phyloP scores from a whole-genome alignment of 768 basidiomycete genomes.

The Grammothele lineata region DNA sequence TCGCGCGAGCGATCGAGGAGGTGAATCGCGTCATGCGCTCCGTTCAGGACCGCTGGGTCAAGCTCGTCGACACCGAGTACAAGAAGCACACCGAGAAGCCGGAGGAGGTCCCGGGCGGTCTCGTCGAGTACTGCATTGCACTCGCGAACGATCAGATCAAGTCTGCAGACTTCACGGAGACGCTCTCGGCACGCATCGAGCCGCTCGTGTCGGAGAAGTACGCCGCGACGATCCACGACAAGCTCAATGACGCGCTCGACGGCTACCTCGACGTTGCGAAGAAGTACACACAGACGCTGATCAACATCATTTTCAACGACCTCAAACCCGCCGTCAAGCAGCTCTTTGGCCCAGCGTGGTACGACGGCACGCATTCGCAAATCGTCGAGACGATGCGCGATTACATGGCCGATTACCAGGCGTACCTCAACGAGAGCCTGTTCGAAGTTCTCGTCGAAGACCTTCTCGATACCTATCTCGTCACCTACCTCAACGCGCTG shows the following conservation, averaged over 20 bases:
- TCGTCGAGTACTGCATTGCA: constrained; percentile 95
- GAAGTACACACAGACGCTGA: constrained; percentile 91
- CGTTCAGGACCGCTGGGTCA: constrained; percentile 86
- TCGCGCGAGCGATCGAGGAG: constrained; percentile 87
- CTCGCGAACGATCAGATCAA: constrained; percentile 98
- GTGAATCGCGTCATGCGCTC: constrained; percentile 84
- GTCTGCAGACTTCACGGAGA: constrained; percentile 90
- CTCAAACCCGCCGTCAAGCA: constrained; percentile 81
- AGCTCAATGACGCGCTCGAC: constrained; percentile 93
- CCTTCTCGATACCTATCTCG: constrained; percentile 84
- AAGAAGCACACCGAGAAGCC: constrained; percentile 86
- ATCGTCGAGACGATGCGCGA: constrained; percentile 95
- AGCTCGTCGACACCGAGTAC: constrained; percentile 76
- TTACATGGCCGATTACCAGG: constrained; percentile 93
- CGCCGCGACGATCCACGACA: constrained; percentile 72
- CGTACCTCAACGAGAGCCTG: constrained; percentile 84
- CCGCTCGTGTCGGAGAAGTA: constrained; percentile 94
- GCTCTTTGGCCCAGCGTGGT: constrained; percentile 85
- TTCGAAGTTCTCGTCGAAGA: constrained; percentile 92
- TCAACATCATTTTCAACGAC: constrained; percentile 94
- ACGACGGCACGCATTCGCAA: constrained; percentile 82
- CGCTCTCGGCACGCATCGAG: constrained; percentile 80
- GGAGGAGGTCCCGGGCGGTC: constrained; percentile 80
- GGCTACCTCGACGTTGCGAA: constrained; percentile 98
- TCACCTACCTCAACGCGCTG: constrained; percentile 85